These are phyloP conservation scores for Huntiella abstrusa DNA, from an alignment of 2,329 filamentous ascomycete species.

Conservation along the genomic window DNA sequence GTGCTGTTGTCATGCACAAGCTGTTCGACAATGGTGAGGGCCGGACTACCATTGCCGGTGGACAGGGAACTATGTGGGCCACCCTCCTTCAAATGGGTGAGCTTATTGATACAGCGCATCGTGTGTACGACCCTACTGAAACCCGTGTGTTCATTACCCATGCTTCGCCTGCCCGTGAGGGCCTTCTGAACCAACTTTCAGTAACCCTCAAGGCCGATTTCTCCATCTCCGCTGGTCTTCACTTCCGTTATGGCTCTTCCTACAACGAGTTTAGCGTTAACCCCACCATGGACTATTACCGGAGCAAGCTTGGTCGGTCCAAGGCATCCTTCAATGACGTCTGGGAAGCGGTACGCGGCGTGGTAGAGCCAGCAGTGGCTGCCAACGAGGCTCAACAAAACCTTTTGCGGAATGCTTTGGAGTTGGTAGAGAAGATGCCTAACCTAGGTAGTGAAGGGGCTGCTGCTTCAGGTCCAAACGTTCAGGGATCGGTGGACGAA, in stretches of 20 bases:
- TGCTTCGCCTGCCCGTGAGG: conserved; percentile 87
- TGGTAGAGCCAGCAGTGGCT: conserved; percentile 85
- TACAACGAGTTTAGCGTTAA: conserved; percentile 99
- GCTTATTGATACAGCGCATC: conserved; percentile 90
- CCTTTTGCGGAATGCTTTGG: conserved; percentile 73
- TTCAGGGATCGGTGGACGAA: conserved; percentile 83
- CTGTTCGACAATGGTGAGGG: conserved; percentile 97
- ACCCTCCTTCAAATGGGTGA: conserved; percentile 96
- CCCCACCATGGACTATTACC: conserved; percentile 92
- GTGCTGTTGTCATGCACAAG: conserved; percentile 98
- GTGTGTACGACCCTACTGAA: conserved; percentile 95
- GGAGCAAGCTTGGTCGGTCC: conserved; percentile 90
- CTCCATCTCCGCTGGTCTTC: conserved; percentile 88
- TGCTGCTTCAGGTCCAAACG: conserved; percentile 37
- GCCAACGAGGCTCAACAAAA: conserved; percentile 91
- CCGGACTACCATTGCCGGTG: conserved; percentile 91
- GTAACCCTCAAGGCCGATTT: conserved; percentile 97
- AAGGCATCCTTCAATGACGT: conserved; percentile 98
- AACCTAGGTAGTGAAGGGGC: conserved; percentile 77
- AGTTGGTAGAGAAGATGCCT: conserved; percentile 97
- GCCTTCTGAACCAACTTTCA: conserved; percentile 90
- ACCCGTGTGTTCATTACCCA: conserved; percentile 94
- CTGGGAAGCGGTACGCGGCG: conserved; percentile 94
- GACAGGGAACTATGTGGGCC: conserved; percentile 99
- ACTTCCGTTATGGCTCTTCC: conserved; percentile 96